Percentiles rank a stretch among this genome's conserved stretches.
These are phyloP conservation scores for Aspergillus persii DNA, from an alignment of 2,329 filamentous ascomycete genomes.

Conservation along the genomic window DNA sequence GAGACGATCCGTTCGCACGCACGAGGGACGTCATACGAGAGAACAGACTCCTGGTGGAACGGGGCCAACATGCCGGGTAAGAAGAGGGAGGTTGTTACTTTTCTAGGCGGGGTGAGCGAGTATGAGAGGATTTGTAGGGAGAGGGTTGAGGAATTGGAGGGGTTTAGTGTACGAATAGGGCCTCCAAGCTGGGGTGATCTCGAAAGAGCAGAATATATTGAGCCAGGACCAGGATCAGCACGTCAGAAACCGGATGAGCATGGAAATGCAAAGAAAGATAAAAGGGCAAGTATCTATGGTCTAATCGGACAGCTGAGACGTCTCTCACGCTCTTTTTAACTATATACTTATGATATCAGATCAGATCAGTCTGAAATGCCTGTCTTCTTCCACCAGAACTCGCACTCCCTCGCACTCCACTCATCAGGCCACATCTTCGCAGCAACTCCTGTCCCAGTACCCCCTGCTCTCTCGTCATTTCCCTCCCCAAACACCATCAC, in stretches of 20 bases:
- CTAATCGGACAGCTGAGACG: too few relatives aligned
- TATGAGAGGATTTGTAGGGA: neutral
- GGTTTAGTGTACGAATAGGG: too few relatives aligned
- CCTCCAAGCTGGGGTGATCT: too few relatives aligned
- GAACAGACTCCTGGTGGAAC: slow-evolving; percentile 48
- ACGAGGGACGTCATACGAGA: neutral
- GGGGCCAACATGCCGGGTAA: slow-evolving; percentile 56
- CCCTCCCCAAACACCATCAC: slow-evolving; percentile 49
- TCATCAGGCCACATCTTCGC: slow-evolving; percentile 42
- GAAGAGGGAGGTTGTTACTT: slow-evolving; percentile 48
- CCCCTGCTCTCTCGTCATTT: slow-evolving; percentile 51
- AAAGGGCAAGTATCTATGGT: too few relatives aligned
- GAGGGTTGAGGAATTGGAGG: neutral
- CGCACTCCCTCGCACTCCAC: slow-evolving; percentile 46
- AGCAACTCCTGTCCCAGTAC: slow-evolving; percentile 33
- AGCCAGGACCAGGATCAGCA: too few relatives aligned
- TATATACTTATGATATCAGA: too few relatives aligned
- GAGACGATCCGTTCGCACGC: neutral
- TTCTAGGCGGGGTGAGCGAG: slow-evolving; percentile 17
- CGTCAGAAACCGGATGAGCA: too few relatives aligned
- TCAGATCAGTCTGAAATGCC: slow-evolving; percentile 22
- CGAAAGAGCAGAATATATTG: too few relatives aligned
- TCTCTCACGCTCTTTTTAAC: too few relatives aligned
- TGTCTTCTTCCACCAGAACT: slow-evolving; percentile 46
- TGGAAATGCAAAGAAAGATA: too few relatives aligned